Percentiles rank a stretch among this genome's conserved stretches.
Evolutionary conservation across 2,329 filamentous ascomycete species (phyloP).

Genomic region (Colletotrichum agaves): DNA sequence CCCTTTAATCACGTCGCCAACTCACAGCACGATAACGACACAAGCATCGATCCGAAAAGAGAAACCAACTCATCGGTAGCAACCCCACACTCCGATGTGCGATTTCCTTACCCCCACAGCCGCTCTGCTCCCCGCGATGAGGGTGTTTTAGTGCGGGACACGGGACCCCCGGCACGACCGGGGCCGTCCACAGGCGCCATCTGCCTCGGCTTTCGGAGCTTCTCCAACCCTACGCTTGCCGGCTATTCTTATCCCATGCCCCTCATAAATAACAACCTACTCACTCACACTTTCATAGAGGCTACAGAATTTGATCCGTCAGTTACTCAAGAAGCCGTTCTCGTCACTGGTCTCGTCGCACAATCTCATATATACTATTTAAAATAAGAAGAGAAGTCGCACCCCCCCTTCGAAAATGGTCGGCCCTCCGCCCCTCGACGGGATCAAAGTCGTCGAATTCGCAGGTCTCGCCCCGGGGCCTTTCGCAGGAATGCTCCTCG

Average conservation of each 20-base stretch:
- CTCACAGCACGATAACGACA: neutral
- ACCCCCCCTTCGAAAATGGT: conserved; percentile 45
- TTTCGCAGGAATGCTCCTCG: conserved; percentile 87
- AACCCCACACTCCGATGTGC: conserved; percentile 25
- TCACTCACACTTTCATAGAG: neutral
- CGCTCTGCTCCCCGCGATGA: conserved; percentile 11
- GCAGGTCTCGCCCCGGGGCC: conserved; percentile 77
- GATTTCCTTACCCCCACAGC: conserved; percentile 10
- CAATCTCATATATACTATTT: too few species aligned
- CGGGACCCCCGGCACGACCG: neutral
- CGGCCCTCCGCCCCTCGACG: conserved; percentile 55
- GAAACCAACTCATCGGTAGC: conserved; percentile 25
- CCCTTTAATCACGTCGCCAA: neutral
- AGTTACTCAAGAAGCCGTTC: too few species aligned
- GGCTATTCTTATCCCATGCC: neutral
- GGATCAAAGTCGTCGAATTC: conserved; percentile 69
- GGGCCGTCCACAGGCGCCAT: conserved; percentile 9
- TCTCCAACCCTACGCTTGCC: conserved; percentile 27
- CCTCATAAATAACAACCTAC: too few species aligned
- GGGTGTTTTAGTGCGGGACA: conserved; percentile 6
- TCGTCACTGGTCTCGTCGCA: too few species aligned
- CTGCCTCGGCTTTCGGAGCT: conserved; percentile 35
- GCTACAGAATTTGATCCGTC: too few species aligned
- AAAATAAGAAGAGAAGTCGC: neutral
- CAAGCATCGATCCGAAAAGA: conserved; percentile 6